Conservation (phyloP, 2,329 filamentous ascomycete genomes). For the Cladosporium colombiae region DNA sequence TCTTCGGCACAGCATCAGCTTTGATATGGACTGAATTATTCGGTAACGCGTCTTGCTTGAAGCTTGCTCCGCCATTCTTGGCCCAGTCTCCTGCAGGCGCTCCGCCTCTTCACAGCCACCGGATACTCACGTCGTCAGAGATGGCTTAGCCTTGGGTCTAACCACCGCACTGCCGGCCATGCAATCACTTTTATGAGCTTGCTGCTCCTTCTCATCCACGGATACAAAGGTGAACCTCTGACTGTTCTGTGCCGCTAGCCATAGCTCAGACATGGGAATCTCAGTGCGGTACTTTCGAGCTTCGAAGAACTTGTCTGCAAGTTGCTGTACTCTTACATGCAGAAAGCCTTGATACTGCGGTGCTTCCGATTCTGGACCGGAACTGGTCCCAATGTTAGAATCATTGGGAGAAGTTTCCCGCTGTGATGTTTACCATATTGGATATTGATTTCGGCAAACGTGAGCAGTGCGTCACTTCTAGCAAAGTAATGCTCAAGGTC, state of each 20-base stretch:
- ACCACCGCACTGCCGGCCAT: not conserved
- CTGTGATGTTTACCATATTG: not conserved
- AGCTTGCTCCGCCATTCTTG: not conserved
- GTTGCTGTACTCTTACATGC: not conserved
- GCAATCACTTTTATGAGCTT: not conserved
- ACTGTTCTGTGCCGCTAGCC: not conserved
- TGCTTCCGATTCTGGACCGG: not conserved
- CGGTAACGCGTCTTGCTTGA: not conserved
- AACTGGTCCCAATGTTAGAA: not conserved
- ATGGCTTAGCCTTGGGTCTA: not conserved
- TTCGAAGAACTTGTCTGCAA: slow-evolving; percentile 1
- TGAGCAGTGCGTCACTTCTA: not conserved
- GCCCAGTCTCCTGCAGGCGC: not conserved
- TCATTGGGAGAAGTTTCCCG: not conserved
- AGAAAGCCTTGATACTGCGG: not conserved
- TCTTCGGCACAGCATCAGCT: not conserved
- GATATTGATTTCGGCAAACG: not conserved
- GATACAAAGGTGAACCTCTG: not conserved
- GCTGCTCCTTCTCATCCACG: not conserved
- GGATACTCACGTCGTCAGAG: too few relatives aligned
- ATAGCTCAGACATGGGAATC: not conserved
- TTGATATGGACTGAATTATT: not conserved
- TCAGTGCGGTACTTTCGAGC: not conserved
- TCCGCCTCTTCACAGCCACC: not conserved
- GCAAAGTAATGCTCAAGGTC: not conserved